These are phyloP conservation scores for Tricholoma bakamatsutake DNA, from an alignment of 768 basidiomycete genomes.

Conservation along the genomic window DNA sequence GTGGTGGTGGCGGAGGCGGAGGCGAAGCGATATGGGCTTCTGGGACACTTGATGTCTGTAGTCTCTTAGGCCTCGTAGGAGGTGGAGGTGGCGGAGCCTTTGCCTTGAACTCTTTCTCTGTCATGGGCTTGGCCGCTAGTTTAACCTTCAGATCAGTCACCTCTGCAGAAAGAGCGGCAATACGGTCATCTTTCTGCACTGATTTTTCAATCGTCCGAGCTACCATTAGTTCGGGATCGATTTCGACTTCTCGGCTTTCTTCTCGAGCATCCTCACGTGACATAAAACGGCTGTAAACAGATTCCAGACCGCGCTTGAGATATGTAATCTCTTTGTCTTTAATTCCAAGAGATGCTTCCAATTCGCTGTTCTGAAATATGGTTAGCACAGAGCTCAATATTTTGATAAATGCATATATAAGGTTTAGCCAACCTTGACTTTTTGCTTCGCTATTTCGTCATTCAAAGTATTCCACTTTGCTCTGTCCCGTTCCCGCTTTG, in stretches of 20 bases:
- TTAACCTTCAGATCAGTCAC: conserved; percentile 46
- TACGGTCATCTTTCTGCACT: conserved; percentile 62
- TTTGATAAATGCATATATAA: neutral
- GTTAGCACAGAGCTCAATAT: neutral
- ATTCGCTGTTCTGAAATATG: conserved; percentile 42
- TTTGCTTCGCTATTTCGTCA: conserved; percentile 70
- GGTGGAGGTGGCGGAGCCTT: conserved; percentile 62
- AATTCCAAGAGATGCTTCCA: conserved; percentile 37
- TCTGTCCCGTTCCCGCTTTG: conserved; percentile 70
- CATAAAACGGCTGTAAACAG: conserved; percentile 77
- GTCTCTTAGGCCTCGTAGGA: conserved; percentile 37
- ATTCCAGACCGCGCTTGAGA: conserved; percentile 82
- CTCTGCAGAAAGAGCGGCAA: conserved; percentile 44
- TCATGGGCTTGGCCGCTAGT: conserved; percentile 46
- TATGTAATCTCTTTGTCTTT: conserved; percentile 74
- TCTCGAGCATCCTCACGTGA: conserved; percentile 48
- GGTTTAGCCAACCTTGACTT: conserved; percentile 48
- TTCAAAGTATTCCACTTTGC: conserved; percentile 64
- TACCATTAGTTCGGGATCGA: conserved; percentile 67
- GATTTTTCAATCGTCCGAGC: conserved; percentile 65
- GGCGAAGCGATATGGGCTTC: conserved; percentile 3
- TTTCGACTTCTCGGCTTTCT: conserved; percentile 37
- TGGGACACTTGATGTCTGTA: neutral
- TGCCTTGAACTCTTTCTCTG: conserved; percentile 69
- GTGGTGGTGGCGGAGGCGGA: conserved; percentile 14